These are phyloP conservation scores for Trifolium dubium DNA, from an alignment of 306 rosid genomes.

Conservation along the genomic window DNA sequence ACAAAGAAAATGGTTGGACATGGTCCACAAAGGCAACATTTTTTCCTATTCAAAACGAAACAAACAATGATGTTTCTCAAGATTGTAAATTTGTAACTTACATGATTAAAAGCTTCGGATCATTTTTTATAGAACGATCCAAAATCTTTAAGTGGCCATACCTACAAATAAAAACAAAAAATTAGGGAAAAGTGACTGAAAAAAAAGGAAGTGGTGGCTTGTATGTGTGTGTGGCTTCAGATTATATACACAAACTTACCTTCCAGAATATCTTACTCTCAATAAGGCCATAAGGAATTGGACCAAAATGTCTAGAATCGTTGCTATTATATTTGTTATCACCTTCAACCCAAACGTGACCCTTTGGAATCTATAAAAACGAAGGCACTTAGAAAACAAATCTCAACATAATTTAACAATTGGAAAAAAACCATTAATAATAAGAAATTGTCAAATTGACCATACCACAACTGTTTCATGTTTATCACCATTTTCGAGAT, in stretches of 20 bases:
- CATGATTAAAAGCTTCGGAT: constrained; percentile 36
- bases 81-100: constrained; percentile 43
- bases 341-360: constrained; percentile 81
- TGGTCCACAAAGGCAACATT: neutral
- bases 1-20: too few species aligned
- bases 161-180: constrained; percentile 45
- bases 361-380: constrained; percentile 69
- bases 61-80: neutral
- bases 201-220: neutral
- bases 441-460: constrained; percentile 19
- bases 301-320: constrained; percentile 80
- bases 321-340: constrained; percentile 55
- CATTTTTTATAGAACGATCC: constrained; percentile 59
- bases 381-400: constrained; percentile 22
- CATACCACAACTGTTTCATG: constrained; percentile 67
- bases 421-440: neutral
- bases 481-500: constrained; percentile 55
- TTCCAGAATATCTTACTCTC: constrained; percentile 65
- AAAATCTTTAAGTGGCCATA: constrained; percentile 63
- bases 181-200: constrained; percentile 1
- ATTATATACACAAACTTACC: constrained; percentile 48
- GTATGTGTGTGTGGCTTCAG: constrained; percentile 6
- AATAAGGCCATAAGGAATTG: constrained; percentile 76
- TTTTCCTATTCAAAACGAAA: neutral
- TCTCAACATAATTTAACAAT: constrained; percentile 4